These are phyloP conservation scores for Mycena albidolilacea DNA, from an alignment of 768 basidiomycete species.

Conservation along the genomic window DNA sequence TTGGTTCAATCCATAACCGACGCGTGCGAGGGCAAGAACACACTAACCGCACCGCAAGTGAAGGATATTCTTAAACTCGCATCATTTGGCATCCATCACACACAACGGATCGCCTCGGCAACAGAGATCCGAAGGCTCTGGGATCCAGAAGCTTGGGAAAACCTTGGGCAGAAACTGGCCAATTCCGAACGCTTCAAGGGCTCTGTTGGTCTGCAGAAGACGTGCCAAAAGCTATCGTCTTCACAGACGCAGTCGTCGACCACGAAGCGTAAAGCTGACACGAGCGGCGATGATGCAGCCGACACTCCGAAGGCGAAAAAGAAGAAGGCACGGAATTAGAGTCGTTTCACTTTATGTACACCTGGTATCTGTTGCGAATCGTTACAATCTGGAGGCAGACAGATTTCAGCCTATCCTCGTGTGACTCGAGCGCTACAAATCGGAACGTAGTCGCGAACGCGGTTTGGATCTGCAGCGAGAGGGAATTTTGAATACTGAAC, in stretches of 20 bases:
- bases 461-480: too few relatives aligned
- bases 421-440: too few relatives aligned
- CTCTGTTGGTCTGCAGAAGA: slow-evolving; percentile 70
- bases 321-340: slow-evolving; percentile 58
- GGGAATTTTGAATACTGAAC: too few relatives aligned
- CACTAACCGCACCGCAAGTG: slow-evolving; percentile 73
- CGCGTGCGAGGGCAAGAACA: slow-evolving; percentile 62
- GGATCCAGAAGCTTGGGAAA: slow-evolving; percentile 72
- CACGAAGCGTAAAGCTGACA: slow-evolving; percentile 59
- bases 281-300: slow-evolving; percentile 43
- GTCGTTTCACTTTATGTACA: not conserved
- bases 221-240: slow-evolving; percentile 56
- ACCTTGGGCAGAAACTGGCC: slow-evolving; percentile 62
- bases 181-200: slow-evolving; percentile 73
- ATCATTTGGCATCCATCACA: slow-evolving; percentile 75
- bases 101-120: slow-evolving; percentile 60
- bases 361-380: not conserved
- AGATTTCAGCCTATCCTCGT: not conserved
- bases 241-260: slow-evolving; percentile 35
- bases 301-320: slow-evolving; percentile 48
- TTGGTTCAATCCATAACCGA: slow-evolving; percentile 64
- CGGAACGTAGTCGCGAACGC: too few relatives aligned
- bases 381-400: not conserved
- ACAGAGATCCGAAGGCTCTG: slow-evolving; percentile 61
- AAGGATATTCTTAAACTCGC: slow-evolving; percentile 87